Base-by-base conservation (phyloP, 1,284 basidiomycete species). In the Sanghuangporus sanghuang region DNA sequence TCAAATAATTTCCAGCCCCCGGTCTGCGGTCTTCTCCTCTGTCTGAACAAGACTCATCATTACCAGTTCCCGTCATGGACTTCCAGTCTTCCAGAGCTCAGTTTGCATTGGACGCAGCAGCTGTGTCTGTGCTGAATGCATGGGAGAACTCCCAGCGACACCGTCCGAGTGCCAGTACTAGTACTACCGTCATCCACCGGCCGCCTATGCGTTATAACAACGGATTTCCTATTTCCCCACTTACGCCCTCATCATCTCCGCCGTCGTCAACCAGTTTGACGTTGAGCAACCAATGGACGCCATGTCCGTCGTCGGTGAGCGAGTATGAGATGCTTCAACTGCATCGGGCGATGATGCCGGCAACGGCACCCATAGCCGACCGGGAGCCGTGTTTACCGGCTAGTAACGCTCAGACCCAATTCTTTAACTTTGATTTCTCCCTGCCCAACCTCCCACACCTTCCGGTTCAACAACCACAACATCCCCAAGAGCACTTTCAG, bases 331-430 rank as follows among this genome's bases (percentile, higher is more conserved):
- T 62, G n/a, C 16, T 54, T 6, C 53, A 54, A 54, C 61, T 57
- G 42, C 61, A 54, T 14, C 61, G 61, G 44, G 54, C 42, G 1
- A 36, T 57, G 44, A 46, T 46, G 44, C 16, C 44, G 44, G 44
- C 16, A 46, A 16, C 44, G 44, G 44, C 21, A 18, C 16, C 44
- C 9, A 46, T n/a, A 46, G 1, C 44, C 44, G 44, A 46, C 44
- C 44, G 44, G 86, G 79, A 88, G 86, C 87, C 64, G 78, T 81
- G 70, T 46, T 32, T 59, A 16, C 39, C 57, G 39, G 57, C 59
- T 21, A 12, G 54, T 21, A 21, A 46, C 44, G 3, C 16, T n/a
- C 44, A 46, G 11, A 6, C 44, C 14, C 53, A 48, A n/a, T 59
- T 64, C 53, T 64, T 59, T 23, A 59, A 61, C 63, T 64, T 64